Conservation (phyloP, 2,329 filamentous ascomycete species). For the Ophiostoma triangulosporum region DNA sequence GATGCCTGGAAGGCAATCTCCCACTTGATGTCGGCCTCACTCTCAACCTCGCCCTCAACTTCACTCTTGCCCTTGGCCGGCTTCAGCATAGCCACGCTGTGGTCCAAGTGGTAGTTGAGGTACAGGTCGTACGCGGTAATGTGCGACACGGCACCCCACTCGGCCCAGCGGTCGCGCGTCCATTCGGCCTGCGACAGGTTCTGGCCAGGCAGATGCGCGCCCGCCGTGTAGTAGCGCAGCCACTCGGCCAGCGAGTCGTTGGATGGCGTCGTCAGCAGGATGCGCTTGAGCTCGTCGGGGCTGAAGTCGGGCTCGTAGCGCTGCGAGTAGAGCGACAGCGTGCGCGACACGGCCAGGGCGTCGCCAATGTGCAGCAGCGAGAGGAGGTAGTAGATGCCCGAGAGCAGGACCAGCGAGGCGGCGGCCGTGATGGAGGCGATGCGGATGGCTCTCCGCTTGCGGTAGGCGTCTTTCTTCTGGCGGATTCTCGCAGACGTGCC, state of each 20-base stretch:
- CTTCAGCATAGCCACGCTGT: slow-evolving; percentile 53
- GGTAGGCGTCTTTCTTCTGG: no score
- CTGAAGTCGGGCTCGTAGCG: slow-evolving; percentile 16
- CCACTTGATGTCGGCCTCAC: slow-evolving; percentile 26
- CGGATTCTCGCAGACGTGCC: no score
- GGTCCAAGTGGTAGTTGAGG: slow-evolving; percentile 62
- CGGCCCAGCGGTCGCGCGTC: slow-evolving; percentile 61
- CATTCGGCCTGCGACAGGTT: slow-evolving; percentile 61
- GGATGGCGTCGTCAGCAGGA: slow-evolving; percentile 46
- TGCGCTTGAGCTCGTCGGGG: slow-evolving; percentile 32
- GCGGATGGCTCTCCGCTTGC: not conserved
- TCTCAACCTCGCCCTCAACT: no score
- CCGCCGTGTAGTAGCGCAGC: slow-evolving; percentile 66
- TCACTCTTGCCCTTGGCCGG: slow-evolving; percentile 21
- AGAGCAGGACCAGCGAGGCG: slow-evolving; percentile 5
- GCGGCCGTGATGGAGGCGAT: not conserved
- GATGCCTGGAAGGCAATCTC: slow-evolving; percentile 64
- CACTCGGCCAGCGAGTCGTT: slow-evolving; percentile 49
- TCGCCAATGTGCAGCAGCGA: not conserved
- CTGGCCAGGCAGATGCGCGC: slow-evolving; percentile 62
- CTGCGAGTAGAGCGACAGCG: slow-evolving; percentile 7
- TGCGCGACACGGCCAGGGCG: not conserved
- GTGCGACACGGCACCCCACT: slow-evolving; percentile 51
- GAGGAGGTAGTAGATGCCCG: slow-evolving; percentile 2
- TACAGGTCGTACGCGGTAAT: slow-evolving; percentile 64